Conservation (phyloP, 805 yeast species). For the Candida multigemmis region DNA sequence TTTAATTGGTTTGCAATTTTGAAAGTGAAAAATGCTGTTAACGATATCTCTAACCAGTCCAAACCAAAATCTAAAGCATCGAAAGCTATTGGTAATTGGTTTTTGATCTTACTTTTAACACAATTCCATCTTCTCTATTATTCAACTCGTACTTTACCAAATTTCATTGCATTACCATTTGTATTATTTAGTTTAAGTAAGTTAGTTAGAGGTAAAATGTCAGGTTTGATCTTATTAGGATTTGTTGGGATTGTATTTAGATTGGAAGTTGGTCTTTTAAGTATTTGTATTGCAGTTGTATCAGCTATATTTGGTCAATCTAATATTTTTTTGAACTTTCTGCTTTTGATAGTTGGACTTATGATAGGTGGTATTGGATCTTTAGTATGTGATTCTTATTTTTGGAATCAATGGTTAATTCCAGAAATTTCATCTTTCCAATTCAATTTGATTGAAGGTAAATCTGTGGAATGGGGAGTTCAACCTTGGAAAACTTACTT, state of each 20-base stretch:
- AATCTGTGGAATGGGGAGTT: constrained; percentile 73
- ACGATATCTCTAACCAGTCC: constrained; percentile 12
- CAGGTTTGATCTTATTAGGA: constrained; percentile 44
- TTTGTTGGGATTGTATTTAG: constrained; percentile 65
- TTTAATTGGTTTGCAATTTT: constrained; percentile 48
- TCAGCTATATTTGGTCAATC: constrained; percentile 41
- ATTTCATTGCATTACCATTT: constrained; percentile 72
- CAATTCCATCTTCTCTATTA: constrained; percentile 81
- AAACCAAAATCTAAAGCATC: constrained; percentile 6
- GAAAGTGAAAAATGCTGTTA: constrained; percentile 33
- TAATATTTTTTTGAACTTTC: constrained; percentile 22
- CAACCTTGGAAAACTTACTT: constrained; percentile 72
- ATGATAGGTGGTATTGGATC: constrained; percentile 42
- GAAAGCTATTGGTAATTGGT: constrained; percentile 44
- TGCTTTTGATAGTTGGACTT: constrained; percentile 40
- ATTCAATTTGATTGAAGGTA: constrained; percentile 71
- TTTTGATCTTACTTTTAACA: constrained; percentile 43
- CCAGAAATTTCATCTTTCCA: constrained; percentile 72
- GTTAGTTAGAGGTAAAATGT: constrained; percentile 39
- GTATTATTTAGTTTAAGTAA: constrained; percentile 47
- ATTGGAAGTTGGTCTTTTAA: constrained; percentile 56
- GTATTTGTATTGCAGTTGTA: constrained; percentile 36
- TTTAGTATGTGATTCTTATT: constrained; percentile 55
- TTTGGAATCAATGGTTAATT: constrained; percentile 55
- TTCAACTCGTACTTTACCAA: constrained; percentile 82